Base-by-base conservation (phyloP, 257 asterid genomes). In the Euphrasia confusa region DNA sequence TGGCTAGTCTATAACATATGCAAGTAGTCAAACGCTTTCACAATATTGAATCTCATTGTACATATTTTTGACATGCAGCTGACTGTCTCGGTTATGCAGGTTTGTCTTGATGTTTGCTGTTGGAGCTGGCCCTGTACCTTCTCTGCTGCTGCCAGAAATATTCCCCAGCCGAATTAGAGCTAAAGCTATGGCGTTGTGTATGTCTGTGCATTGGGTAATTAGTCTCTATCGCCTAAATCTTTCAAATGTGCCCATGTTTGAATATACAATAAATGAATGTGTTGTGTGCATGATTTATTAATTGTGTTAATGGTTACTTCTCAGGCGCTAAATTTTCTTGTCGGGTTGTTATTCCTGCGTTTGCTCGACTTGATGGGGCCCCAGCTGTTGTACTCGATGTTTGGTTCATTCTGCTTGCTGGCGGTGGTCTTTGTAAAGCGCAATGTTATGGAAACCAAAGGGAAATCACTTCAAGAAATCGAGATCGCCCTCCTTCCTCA, bases 61-160 rank as follows among this genome's bases (percentile, higher is more conserved):
- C 30, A 65, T 21, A 13, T 52, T 54, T 28, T 18, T 63, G 28
- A 12, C 53, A 68, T 33, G 54, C 67, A 53, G 37, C n/a, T 62
- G 48, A 54, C 27, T 33, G 27, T 53, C 14, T 53, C 26, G 10
- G 18, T 70, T 69, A 13, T 74, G 74, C 88, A 90, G 97, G 79
- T 90, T 87, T 73, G 96, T 90, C 63, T 72, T 82, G 48, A 79
- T 83, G 77, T 90, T 87, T 80, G 88, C 97, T 35, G 74, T 84
- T 72, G 97, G 96, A 55, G 97, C 97, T 56, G 97, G 97, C 71
- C 97, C 96, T 39, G 97, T 90, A 28, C 97, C 97, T 30, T 75
- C 77, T 64, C 97, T 90, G 60, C 75, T 90, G 44, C 89, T 90
- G 61, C 88, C 97, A 7, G 97, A 90, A 81, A 77, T 90, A 68